A percentile compares a stretch with the other conserved stretches of the same genome.
phyloP scores from a whole-genome alignment of 129 eudicot species.

The Silybum marianum region DNA sequence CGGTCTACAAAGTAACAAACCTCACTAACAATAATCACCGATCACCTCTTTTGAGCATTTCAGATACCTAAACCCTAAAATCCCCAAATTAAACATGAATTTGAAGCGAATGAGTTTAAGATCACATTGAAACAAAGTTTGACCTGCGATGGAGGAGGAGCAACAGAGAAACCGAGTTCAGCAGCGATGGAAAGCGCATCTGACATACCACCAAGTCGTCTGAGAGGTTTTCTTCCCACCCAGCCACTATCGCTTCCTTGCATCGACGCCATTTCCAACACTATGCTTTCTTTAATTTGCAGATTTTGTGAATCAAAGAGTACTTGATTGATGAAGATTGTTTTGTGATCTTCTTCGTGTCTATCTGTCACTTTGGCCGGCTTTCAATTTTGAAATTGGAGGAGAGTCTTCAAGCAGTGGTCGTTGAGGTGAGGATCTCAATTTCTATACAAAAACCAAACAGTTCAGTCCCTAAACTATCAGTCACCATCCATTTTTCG shows the following conservation, averaged over 20 bases:
- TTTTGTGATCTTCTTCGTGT: constrained; percentile 19
- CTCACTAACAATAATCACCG: neutral
- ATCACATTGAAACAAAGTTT: neutral
- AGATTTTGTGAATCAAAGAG: constrained; percentile 7
- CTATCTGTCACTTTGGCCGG: constrained; percentile 24
- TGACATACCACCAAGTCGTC: constrained; percentile 98
- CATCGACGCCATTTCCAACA: constrained; percentile 46
- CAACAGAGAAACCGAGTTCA: constrained; percentile 77
- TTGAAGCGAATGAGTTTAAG: neutral
- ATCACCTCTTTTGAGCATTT: neutral
- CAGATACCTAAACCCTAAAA: constrained; percentile 19
- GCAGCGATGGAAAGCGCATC: constrained; percentile 96
- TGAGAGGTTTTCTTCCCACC: constrained; percentile 85
- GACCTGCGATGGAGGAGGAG: constrained; percentile 83
- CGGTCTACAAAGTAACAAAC: neutral
- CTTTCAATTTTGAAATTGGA: constrained; percentile 20
- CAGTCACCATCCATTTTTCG: constrained; percentile 4
- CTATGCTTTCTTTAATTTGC: neutral
- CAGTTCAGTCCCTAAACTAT: neutral
- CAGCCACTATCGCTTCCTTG: constrained; percentile 71
- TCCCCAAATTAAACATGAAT: constrained; percentile 10
- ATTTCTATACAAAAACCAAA: neutral
- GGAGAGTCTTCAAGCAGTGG: neutral
- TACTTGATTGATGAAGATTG: constrained; percentile 8
- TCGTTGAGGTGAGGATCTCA: constrained; percentile 23